phyloP scores from a whole-genome alignment of 805 yeast genomes.

The Suhomyces canberraensis region DNA sequence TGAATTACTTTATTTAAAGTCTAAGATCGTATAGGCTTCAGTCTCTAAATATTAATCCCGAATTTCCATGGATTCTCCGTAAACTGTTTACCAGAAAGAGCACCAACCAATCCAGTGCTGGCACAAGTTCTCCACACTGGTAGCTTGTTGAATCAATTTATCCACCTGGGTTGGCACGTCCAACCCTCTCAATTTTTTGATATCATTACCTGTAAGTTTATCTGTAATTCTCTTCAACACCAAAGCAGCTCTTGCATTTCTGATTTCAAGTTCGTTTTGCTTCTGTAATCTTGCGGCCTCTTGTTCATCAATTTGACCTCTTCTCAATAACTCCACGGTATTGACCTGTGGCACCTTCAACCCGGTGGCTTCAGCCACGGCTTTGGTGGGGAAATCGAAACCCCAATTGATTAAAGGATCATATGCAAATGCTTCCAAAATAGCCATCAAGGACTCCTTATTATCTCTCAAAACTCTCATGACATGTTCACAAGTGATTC shows the following conservation, averaged over 20 bases:
- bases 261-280: slow-evolving; percentile 66
- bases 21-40: too few relatives aligned
- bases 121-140: slow-evolving; percentile 91
- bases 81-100: slow-evolving; percentile 92
- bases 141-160: slow-evolving; percentile 90
- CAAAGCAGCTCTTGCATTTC: slow-evolving; percentile 87
- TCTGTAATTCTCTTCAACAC: slow-evolving; percentile 89
- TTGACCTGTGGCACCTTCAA: slow-evolving; percentile 64
- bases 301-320: slow-evolving; percentile 71
- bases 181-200: slow-evolving; percentile 64
- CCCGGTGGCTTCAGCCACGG: slow-evolving; percentile 71
- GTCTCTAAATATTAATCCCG: too few relatives aligned
- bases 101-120: slow-evolving; percentile 99
- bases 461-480: slow-evolving; percentile 93
- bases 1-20: too few relatives aligned
- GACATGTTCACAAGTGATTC: slow-evolving; percentile 95
- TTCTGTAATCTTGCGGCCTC: slow-evolving; percentile 70
- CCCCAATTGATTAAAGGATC: slow-evolving; percentile 99
- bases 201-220: slow-evolving; percentile 91
- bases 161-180: slow-evolving; percentile 91
- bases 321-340: slow-evolving; percentile 65
- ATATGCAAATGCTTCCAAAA: slow-evolving; percentile 95
- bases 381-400: slow-evolving; percentile 83
- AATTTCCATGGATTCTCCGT: too few relatives aligned
- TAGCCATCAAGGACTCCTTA: slow-evolving; percentile 96